Evolutionary conservation across 495 filamentous ascomycete species (phyloP), one percentile per base, ranked within the genome.

Genomic region (Penicillium taxi): DNA sequence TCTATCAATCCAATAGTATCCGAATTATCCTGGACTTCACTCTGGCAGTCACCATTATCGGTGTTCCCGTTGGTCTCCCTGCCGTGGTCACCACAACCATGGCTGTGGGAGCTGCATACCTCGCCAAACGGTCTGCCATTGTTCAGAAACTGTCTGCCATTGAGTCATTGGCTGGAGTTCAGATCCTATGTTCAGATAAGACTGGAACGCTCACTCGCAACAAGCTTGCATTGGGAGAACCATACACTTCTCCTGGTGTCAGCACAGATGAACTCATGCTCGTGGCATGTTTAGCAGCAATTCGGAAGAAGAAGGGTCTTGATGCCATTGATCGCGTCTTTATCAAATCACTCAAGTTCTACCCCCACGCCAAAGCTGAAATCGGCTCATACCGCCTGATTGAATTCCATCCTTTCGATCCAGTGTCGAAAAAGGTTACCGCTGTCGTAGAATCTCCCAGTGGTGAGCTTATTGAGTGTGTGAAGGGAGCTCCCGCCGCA

Each of bases 121-220:
- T 95, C 41, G 88, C 87, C 47, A 86, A 84, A 63, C 85, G 86
- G 66, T 78, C 87, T 64, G 88, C 88, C 32, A 93, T 95, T 55
- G 87, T 95, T 42, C 88, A 93, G 65, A 93, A 87, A 70, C 78
- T 95, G 20, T 85, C 82, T 18, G 88, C 88, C 32, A 95, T 95
- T 41, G 88, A 95, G 66, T 95, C 88, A 11, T 71, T 95, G 37
- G 88, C 88, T 52, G 88, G 85, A 69, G 88, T 89, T 38, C 82
- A 94, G 60, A 89, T 95, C 57, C 81, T 95, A 29, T 94, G 89
- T 75, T 93, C 89, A 26, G 89, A 96, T 75, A 96, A 96, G 73
- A 94, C 86, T 0, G 70, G 72, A 12, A 76, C 80, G 77, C 32
- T 94, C 44, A 94, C 87, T 52, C 89, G 87, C 68, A 94, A 94